A percentile compares a stretch with the other conserved stretches of the same genome.
phyloP scores from a whole-genome alignment of 139 green algal species.

The Closterium sp. region DNA sequence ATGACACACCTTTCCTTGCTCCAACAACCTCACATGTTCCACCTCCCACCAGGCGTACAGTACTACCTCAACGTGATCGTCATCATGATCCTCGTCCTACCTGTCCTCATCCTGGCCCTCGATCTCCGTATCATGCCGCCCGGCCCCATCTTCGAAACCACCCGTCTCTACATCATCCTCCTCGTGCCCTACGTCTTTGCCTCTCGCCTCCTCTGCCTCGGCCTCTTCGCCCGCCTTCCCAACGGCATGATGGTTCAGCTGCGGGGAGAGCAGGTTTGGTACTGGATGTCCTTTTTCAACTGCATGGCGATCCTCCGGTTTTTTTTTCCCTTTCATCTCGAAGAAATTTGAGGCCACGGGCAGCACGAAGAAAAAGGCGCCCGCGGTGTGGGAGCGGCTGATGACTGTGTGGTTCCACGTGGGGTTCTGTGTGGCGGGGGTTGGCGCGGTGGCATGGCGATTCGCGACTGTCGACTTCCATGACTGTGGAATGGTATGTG shows the following conservation, averaged over 20 bases:
- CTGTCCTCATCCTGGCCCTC: conserved; percentile 35
- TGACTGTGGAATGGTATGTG: conserved; percentile 46
- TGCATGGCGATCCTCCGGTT: conserved; percentile 44
- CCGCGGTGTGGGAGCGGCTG: conserved; percentile 7
- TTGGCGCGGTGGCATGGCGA: conserved; percentile 22
- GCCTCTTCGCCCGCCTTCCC: conserved; percentile 39
- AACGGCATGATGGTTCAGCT: conserved; percentile 32
- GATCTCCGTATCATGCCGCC: conserved; percentile 32
- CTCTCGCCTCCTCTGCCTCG: conserved; percentile 39
- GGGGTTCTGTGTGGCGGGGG: conserved; percentile 7
- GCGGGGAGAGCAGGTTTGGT: conserved; percentile 33
- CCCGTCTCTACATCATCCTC: conserved; percentile 38
- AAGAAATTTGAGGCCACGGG: conserved; percentile 41
- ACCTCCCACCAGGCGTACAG: conserved; percentile 11
- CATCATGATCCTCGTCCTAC: conserved; percentile 36
- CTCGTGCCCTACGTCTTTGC: conserved; percentile 38
- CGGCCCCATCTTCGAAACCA: neutral
- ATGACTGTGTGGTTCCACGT: conserved; percentile 44
- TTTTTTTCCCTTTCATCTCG: conserved; percentile 28
- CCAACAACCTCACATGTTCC: neutral
- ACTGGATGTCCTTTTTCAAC: conserved; percentile 48
- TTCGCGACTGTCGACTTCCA: conserved; percentile 5
- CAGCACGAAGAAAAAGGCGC: conserved; percentile 30
- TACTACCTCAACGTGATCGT: conserved; percentile 45
- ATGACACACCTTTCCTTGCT: neutral